Conservation (phyloP, 805 yeast species). For the Myxozyma sirexii region DNA sequence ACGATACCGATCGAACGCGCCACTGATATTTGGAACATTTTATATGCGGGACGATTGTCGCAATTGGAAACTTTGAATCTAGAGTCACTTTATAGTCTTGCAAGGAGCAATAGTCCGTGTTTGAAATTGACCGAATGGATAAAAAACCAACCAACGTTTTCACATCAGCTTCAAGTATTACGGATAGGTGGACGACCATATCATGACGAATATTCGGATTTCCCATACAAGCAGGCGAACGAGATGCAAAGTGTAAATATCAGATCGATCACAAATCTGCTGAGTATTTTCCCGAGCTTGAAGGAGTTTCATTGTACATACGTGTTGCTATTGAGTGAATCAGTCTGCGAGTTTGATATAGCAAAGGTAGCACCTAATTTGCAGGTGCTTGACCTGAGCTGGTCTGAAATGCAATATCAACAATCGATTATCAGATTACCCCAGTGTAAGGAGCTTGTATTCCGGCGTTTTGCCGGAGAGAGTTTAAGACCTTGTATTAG, state of each 20-base stretch:
- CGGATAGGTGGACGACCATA: not conserved
- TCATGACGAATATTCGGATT: not conserved
- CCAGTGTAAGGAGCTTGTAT: not conserved
- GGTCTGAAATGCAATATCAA: conserved; percentile 3
- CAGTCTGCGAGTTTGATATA: not conserved
- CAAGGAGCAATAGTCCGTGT: not conserved
- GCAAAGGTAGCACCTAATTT: not conserved
- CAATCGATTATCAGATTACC: conserved; percentile 3
- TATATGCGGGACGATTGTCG: not conserved
- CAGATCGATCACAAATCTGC: not conserved
- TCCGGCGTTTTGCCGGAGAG: conserved; percentile 3
- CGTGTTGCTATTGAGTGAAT: not conserved
- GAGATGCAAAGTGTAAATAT: not conserved
- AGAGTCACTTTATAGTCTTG: not conserved
- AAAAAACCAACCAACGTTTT: too few relatives aligned
- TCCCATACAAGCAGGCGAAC: conserved; percentile 1
- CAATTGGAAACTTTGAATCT: not conserved
- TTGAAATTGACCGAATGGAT: too few relatives aligned
- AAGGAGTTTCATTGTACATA: not conserved
- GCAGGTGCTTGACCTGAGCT: not conserved
- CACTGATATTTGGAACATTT: not conserved
- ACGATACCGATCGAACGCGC: not conserved
- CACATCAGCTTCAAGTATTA: not conserved
- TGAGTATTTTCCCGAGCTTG: not conserved
- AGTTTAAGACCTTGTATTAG: conserved; percentile 1